phyloP scores from a whole-genome alignment of 306 rosid genomes.

The Datisca glomerata region DNA sequence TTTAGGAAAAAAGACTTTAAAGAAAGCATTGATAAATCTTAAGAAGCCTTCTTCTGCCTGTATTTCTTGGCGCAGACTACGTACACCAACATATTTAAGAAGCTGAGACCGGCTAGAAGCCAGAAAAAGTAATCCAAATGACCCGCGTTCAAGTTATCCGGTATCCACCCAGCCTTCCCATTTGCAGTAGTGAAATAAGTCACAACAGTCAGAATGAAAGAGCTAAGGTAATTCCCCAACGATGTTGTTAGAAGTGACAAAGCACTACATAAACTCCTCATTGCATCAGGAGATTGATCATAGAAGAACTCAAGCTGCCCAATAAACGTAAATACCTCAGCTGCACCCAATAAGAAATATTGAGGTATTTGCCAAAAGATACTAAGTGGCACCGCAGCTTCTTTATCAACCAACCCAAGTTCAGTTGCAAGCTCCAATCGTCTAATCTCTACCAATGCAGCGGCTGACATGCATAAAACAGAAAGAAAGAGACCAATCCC shows the following conservation, averaged over 20 bases:
- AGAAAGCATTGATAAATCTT: too few relatives aligned
- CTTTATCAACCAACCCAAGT: background rate
- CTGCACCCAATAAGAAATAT: conserved; percentile 1
- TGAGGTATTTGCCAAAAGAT: background rate
- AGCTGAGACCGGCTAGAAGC: conserved; percentile 1
- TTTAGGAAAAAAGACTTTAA: too few relatives aligned
- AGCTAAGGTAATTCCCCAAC: background rate
- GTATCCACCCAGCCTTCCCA: background rate
- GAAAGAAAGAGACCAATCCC: conserved; percentile 62
- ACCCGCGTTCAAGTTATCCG: background rate
- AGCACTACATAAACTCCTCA: conserved; percentile 1
- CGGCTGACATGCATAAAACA: conserved; percentile 37
- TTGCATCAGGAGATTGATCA: background rate
- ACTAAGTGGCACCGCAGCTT: background rate
- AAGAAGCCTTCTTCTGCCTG: background rate
- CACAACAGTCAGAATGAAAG: background rate
- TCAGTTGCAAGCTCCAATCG: background rate
- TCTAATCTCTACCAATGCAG: conserved; percentile 12
- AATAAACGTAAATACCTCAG: background rate
- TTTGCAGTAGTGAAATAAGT: background rate
- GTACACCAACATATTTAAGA: background rate
- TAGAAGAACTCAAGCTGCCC: background rate
- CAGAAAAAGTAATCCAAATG: background rate
- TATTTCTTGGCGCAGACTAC: background rate
- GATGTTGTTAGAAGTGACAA: background rate